Evolutionary conservation across 2,329 filamentous ascomycete genomes (phyloP), one percentile per base, ranked within the genome.

Genomic region (Cytospora mali): DNA sequence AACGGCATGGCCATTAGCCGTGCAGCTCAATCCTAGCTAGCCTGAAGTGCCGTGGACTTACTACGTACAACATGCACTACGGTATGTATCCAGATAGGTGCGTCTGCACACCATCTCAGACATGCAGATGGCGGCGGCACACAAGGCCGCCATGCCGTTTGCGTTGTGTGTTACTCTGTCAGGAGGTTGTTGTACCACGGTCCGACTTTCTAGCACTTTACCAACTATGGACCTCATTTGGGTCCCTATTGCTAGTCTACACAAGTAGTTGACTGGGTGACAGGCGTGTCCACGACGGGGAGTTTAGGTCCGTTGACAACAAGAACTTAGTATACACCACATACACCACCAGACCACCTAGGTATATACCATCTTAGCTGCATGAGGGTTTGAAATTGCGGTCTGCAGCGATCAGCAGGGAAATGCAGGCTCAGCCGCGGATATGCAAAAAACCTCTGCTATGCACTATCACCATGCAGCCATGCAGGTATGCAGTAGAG

Each of bases 131-230:
- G 39, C 39, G 29, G 29, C 54, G 46, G 46, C 28, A 50, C 55
- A n/a, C 46, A 7, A 58, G 13, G 46, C 55, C 55, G 55, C 46
- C 23, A n/a, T 58, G 55, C 55, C 55, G 55, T 48, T 9, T 46
- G 7, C 28, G n/a, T 7, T 42, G n/a, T 7, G 39, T 46, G n/a
- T 23, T 46, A 18, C 18, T 11, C 7, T 21, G 39, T 9, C 54
- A 49, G 27, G n/a, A 48, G 11, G 42, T 18, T 21, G 10, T 31
- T 21, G 25, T 28, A 4, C n/a, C 25, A 57, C n/a, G 39, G 27
- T 49, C 29, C 16, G n/a, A n/a, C 6, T n/a, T 39, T 11, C 6
- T n/a, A n/a, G 16, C 16, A 39, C 14, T 5, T 7, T 39, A 18
- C 16, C n/a, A n/a, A n/a, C n/a, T n/a, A n/a, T n/a, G 53, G 29